A percentile compares a stretch with the other conserved stretches of the same genome.
Conservation (phyloP, 805 yeast species). For the Zygoascus biomembranicola region DNA sequence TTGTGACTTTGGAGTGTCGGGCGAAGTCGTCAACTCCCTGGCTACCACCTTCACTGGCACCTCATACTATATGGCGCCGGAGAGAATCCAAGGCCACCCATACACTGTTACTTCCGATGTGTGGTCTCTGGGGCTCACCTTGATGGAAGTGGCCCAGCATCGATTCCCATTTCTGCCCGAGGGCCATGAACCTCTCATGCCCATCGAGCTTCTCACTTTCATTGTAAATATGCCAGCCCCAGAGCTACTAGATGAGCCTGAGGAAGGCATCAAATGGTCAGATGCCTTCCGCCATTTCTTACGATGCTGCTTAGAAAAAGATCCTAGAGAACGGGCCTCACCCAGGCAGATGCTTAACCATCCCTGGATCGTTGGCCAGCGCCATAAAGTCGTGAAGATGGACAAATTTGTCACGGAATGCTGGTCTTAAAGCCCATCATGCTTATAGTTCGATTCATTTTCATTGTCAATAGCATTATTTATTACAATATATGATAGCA, state of each 20-base stretch:
- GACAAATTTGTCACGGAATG: slow-evolving; percentile 70
- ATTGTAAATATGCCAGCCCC: slow-evolving; percentile 77
- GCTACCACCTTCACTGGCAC: slow-evolving; percentile 98
- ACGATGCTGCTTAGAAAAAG: slow-evolving; percentile 70
- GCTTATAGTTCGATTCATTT: neutral
- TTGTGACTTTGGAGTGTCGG: slow-evolving; percentile 97
- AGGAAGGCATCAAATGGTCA: slow-evolving; percentile 71
- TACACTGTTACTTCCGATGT: slow-evolving; percentile 93
- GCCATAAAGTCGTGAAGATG: slow-evolving; percentile 69
- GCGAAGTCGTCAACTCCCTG: slow-evolving; percentile 88
- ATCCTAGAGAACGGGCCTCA: slow-evolving; percentile 72
- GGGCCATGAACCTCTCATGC: slow-evolving; percentile 50
- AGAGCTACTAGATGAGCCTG: slow-evolving; percentile 65
- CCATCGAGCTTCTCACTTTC: slow-evolving; percentile 76
- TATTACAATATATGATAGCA: neutral
- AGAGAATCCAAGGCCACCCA: slow-evolving; percentile 90
- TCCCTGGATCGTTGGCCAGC: slow-evolving; percentile 86
- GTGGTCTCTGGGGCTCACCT: slow-evolving; percentile 91
- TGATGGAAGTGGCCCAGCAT: slow-evolving; percentile 91
- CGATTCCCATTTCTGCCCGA: slow-evolving; percentile 66
- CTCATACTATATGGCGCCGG: slow-evolving; percentile 98
- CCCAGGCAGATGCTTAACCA: slow-evolving; percentile 91
- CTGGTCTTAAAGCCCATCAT: slow-evolving; percentile 35
- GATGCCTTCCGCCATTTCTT: slow-evolving; percentile 76
- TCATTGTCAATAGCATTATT: neutral